Evolutionary conservation across 352 stramenopile species (phyloP), one percentile per base, ranked within the genome.

Genomic region (Phytophthora ohioensis): DNA sequence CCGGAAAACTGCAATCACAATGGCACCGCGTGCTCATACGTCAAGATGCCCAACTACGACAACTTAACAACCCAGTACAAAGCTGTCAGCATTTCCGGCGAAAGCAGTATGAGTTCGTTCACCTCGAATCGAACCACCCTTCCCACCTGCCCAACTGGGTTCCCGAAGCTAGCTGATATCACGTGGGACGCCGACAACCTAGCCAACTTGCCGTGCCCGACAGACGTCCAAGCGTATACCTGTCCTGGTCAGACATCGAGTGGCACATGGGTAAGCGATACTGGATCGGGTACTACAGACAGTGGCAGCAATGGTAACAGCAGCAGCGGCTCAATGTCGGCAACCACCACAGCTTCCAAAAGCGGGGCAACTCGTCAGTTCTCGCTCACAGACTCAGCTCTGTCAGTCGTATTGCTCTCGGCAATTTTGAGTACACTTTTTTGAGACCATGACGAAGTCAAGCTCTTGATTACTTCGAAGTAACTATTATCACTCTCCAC

Each of bases 31-130:
- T 97, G 90, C 69, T 57, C 52, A 8, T 97, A 89, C 59, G 83
- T 83, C 11, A 67, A 60, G 17, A 94, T 93, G 80, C 91, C 89
- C 27, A 93, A 94, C 66, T 96, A 87, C 78, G 38, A 94, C 31
- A 75, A 69, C 48, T 66, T 97, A 3, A 58, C 75, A 7, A 60
- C 56, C 32, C 57, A 88, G 63, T 94, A 91, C 69, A 88, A 85
- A 9, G 57, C 69, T 11, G 77, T 64, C 1, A 56, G 75, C 52
- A 66, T 77, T 32, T 78, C 73, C 9, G 66, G 73, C 21, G 81
- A 90, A 51, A 38, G 49, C 3, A 60, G 38, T 1, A 76, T 74
- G 64, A 64, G 49, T 17, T 39, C 42, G 3, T 91, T 88, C 57
- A 80, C 21, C 10, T 41, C 64, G 2, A 67, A 76, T 42, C 75